Percentiles rank a stretch among this genome's conserved stretches.
phyloP scores from a whole-genome alignment of 441 rosid species.

The Adansonia rubrostipa region DNA sequence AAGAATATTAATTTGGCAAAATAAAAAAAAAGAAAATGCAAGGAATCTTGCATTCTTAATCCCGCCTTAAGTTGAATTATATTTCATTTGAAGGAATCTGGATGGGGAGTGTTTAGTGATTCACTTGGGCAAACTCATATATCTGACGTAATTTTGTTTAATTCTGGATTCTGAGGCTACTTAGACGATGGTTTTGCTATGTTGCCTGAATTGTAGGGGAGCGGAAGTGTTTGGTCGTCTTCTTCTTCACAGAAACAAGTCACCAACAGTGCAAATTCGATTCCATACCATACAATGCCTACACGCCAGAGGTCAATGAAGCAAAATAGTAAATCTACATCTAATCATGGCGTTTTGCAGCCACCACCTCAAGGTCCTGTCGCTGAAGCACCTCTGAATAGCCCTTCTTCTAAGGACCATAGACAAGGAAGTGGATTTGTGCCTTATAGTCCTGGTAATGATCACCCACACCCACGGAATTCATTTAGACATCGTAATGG shows the following conservation, averaged over 20 bases:
- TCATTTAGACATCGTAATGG: slow-evolving; percentile 55
- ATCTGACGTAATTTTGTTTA: neutral
- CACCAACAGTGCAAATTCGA: slow-evolving; percentile 42
- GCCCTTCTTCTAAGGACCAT: slow-evolving; percentile 58
- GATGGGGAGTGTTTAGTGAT: neutral
- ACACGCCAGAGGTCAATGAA: slow-evolving; percentile 49
- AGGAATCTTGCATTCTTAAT: neutral
- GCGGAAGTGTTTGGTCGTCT: slow-evolving; percentile 37
- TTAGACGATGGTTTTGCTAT: neutral
- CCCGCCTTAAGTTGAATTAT: neutral
- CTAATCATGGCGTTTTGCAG: slow-evolving; percentile 47
- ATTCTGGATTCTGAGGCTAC: neutral
- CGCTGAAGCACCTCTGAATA: slow-evolving; percentile 43
- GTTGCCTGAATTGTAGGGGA: slow-evolving; percentile 45
- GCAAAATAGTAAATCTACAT: slow-evolving; percentile 47
- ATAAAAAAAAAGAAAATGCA: neutral
- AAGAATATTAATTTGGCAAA: neutral
- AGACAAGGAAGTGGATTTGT: slow-evolving; percentile 46
- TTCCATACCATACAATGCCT: slow-evolving; percentile 42
- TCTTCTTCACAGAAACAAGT: slow-evolving; percentile 54
- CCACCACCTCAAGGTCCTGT: slow-evolving; percentile 39
- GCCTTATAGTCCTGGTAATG: slow-evolving; percentile 34
- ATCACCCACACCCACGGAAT: slow-evolving; percentile 47
- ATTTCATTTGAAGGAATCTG: neutral
- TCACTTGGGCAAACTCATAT: neutral